A percentile compares a stretch with the other conserved stretches of the same genome.
Evolutionary conservation across 2,329 filamentous ascomycete species (phyloP).

Genomic region (Cytospora leucostoma): DNA sequence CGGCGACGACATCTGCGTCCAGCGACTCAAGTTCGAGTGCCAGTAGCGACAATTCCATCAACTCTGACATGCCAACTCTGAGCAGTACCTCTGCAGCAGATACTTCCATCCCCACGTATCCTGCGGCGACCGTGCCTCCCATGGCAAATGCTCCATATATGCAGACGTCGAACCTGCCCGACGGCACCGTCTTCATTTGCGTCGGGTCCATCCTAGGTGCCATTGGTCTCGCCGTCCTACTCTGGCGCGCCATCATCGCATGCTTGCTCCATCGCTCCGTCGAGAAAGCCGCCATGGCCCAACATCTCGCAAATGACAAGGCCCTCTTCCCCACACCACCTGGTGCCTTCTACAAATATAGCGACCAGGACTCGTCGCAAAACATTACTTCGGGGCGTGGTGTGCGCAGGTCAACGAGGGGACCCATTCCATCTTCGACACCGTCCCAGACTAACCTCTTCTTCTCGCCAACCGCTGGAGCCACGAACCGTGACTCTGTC

Average conservation of each 20-base stretch:
- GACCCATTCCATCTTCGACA: slow-evolving; percentile 54
- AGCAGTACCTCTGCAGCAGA: slow-evolving; percentile 33
- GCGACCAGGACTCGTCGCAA: slow-evolving; percentile 58
- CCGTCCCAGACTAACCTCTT: slow-evolving; percentile 75
- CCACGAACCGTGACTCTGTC: slow-evolving; percentile 40
- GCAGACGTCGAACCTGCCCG: slow-evolving; percentile 80
- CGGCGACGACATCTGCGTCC: slow-evolving; percentile 13
- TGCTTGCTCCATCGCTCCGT: slow-evolving; percentile 92
- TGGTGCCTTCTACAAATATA: slow-evolving; percentile 66
- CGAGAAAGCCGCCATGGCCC: slow-evolving; percentile 76
- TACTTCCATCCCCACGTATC: slow-evolving; percentile 57
- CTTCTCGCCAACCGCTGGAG: slow-evolving; percentile 86
- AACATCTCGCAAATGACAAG: slow-evolving; percentile 71
- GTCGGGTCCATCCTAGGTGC: slow-evolving; percentile 87
- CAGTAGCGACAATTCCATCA: slow-evolving; percentile 10
- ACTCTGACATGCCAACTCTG: slow-evolving; percentile 28
- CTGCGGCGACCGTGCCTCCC: slow-evolving; percentile 76
- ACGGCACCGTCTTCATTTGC: slow-evolving; percentile 94
- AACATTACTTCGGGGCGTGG: slow-evolving; percentile 53
- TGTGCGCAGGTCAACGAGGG: slow-evolving; percentile 53
- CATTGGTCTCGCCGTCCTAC: slow-evolving; percentile 76
- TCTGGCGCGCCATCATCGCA: slow-evolving; percentile 85
- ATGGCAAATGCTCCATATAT: slow-evolving; percentile 87
- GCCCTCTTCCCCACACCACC: slow-evolving; percentile 60
- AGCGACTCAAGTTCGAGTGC: slow-evolving; percentile 22